Evolutionary conservation across 352 stramenopile genomes (phyloP), one percentile per base, ranked within the genome.

Genomic region (Poterioochromonas sp.): DNA sequence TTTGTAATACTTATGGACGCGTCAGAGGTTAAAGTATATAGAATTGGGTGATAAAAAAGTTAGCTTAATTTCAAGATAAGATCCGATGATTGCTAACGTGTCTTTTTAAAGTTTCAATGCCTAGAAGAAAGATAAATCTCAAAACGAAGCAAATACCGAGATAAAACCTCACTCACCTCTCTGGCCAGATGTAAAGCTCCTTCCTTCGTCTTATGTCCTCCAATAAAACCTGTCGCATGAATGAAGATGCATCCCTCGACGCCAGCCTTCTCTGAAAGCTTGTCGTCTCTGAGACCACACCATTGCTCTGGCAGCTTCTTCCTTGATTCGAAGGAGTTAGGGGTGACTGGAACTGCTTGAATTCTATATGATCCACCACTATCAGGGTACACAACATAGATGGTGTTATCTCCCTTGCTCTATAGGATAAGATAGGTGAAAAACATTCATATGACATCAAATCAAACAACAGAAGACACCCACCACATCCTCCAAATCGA

Each of bases 161-260:
- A n/a, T n/a, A n/a, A n/a, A n/a, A n/a, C n/a, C n/a, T n/a, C n/a
- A n/a, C n/a, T n/a, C n/a, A 86, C 83, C 44, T 81, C 80, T 71
- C 69, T 76, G 0, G 94, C 95, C 94, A 99, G 98, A 73, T 91
- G 80, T 49, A 98, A 83, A 1, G 92, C 95, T 35, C 94, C 95
- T 74, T 97, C 92, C 78, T 90, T 95, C 47, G 87, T 98, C 69
- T 90, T 89, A 86, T 98, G 97, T 77, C 94, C 95, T 18, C 95
- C 95, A 77, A 99, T 99, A 85, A 99, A 99, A 47, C 95, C 95
- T n/a, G 90, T 91, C 1, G 91, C 94, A 86, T 99, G 95, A 79
- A 97, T 91, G 83, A 99, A 99, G 0, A 90, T 96, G 85, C 90
- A 94, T 78, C 90, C 94, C 26, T 88, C 83, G 81, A 98, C 97